phyloP scores from a whole-genome alignment of 139 green algal genomes.

The Coelastrella sp. region DNA sequence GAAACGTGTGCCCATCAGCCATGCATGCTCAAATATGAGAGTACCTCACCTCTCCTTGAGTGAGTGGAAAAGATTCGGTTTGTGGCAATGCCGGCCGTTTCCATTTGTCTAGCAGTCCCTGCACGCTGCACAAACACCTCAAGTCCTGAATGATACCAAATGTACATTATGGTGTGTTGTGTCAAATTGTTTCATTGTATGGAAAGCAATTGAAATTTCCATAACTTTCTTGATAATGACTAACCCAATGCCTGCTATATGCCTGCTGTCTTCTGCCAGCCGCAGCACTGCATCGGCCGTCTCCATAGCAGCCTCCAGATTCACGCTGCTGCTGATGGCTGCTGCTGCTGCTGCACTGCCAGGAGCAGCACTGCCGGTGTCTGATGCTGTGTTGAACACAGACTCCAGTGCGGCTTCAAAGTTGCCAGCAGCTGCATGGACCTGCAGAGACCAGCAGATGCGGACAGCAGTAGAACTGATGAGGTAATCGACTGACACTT shows the following conservation, averaged over 20 bases:
- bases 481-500: no score
- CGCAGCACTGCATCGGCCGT: conserved; percentile 33
- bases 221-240: neutral
- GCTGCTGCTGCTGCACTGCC: neutral
- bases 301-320: conserved; percentile 3
- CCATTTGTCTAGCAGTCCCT: no score
- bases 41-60: no score
- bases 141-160: neutral
- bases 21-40: no score
- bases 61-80: no score
- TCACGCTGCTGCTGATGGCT: neutral
- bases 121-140: no score
- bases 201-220: neutral
- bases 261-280: neutral
- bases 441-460: neutral
- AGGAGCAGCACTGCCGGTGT: neutral
- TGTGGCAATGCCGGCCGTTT: no score
- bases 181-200: neutral
- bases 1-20: neutral
- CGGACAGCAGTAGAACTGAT: no score
- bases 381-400: neutral
- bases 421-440: neutral
- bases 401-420: conserved; percentile 20
- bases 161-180: neutral
- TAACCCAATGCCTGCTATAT: neutral